A percentile compares a stretch with the other conserved stretches of the same genome.
Conservation (phyloP, 441 rosid species). For the Pelargonium australe region DNA sequence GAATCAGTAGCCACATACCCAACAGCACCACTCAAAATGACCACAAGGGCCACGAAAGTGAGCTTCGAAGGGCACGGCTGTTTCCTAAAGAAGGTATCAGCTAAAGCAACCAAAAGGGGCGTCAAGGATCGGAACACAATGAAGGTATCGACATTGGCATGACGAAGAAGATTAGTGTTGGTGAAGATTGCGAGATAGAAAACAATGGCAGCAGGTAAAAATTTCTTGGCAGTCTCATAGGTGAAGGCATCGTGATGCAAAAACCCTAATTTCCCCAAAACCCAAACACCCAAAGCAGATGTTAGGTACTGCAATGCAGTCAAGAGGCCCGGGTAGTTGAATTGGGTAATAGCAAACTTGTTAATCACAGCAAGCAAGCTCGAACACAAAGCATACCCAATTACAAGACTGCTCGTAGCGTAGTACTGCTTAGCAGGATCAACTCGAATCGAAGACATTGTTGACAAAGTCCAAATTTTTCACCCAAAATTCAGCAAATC, state of each 20-base stretch:
- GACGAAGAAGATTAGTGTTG: slow-evolving; percentile 87
- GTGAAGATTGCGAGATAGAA: slow-evolving; percentile 91
- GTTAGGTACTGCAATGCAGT: slow-evolving; percentile 84
- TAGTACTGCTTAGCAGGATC: slow-evolving; percentile 50
- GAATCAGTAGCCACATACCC: slow-evolving; percentile 93
- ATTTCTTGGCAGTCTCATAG: slow-evolving; percentile 67
- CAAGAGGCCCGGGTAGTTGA: slow-evolving; percentile 77
- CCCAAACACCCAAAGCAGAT: slow-evolving; percentile 68
- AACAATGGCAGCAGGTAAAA: slow-evolving; percentile 78
- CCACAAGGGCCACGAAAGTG: slow-evolving; percentile 48
- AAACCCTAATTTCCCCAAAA: slow-evolving; percentile 67
- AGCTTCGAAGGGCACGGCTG: slow-evolving; percentile 81
- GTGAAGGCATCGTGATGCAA: slow-evolving; percentile 75
- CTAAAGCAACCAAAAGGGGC: slow-evolving; percentile 84
- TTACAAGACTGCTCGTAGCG: slow-evolving; percentile 68
- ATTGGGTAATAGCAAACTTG: slow-evolving; percentile 78
- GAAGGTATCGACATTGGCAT: slow-evolving; percentile 89
- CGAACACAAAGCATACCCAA: slow-evolving; percentile 87
- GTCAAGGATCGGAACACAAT: slow-evolving; percentile 88
- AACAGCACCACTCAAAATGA: slow-evolving; percentile 77
- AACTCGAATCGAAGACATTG: slow-evolving; percentile 30
- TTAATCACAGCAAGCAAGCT: slow-evolving; percentile 93
- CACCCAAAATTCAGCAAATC: background rate
- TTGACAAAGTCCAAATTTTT: background rate
- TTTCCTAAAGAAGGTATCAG: slow-evolving; percentile 67